Conservation (phyloP, 1,139 yeast genomes). For the Protomyces macrosporus region DNA sequence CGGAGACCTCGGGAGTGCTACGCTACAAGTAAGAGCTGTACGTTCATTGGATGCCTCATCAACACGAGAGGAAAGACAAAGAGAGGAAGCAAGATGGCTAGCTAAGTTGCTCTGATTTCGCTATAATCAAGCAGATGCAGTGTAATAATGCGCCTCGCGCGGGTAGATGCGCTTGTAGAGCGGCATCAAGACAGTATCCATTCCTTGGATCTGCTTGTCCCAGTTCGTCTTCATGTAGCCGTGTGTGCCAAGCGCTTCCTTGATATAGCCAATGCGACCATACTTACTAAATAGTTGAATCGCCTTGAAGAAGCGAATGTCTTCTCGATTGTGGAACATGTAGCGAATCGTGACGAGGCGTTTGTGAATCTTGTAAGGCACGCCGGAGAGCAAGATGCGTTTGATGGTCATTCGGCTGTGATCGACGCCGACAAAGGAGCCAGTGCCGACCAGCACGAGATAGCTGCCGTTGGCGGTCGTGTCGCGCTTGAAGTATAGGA, state of each 20-base stretch:
- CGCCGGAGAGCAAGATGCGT: conserved; percentile 85
- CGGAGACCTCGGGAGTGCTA: too few relatives aligned
- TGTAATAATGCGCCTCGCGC: conserved; percentile 3
- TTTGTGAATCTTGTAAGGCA: conserved; percentile 92
- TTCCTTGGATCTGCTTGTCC: conserved; percentile 84
- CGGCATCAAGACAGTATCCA: conserved; percentile 92
- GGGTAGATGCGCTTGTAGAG: conserved; percentile 72
- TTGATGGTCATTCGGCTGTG: conserved; percentile 79
- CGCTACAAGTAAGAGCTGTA: too few relatives aligned
- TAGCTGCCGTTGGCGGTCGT: conserved; percentile 39
- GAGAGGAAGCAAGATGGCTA: too few relatives aligned
- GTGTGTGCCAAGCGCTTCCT: conserved; percentile 94
- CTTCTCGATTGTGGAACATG: conserved; percentile 94
- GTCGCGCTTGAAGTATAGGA: conserved; percentile 44
- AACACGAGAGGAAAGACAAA: too few relatives aligned
- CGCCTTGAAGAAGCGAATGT: conserved; percentile 82
- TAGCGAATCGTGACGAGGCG: conserved; percentile 85
- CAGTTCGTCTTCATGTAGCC: conserved; percentile 96
- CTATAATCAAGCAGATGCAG: not conserved
- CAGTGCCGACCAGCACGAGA: conserved; percentile 76
- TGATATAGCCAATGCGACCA: conserved; percentile 79
- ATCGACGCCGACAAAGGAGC: conserved; percentile 82
- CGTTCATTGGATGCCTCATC: too few relatives aligned
- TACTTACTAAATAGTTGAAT: conserved; percentile 87
- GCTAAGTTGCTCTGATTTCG: too few relatives aligned